Base-by-base conservation (phyloP, 305 asterid species). In the Ilex paraguariensis region DNA sequence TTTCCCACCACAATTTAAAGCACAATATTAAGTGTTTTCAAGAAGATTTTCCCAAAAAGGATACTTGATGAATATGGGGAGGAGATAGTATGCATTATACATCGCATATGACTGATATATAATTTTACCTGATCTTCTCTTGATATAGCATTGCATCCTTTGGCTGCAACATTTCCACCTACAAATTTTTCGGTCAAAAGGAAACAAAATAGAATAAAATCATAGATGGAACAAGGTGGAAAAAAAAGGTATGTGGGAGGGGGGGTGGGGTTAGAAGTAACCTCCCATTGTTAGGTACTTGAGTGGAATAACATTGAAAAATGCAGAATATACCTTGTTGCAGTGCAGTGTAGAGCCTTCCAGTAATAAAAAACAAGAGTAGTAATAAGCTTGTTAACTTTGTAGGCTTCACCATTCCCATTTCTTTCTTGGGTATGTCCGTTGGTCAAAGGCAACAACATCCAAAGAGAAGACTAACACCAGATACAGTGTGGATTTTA, bases 401-500 rank as follows among this genome's bases (percentile, higher is more conserved):
- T 40, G 33, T 46, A 56, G 62, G 63, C 51, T 36, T 3, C 61
- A 57, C 9, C 62, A 56, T 65, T 61, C 0, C 46, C 65, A 3
- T 57, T 62, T 46, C 31, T 56, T 17, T 50, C 45, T 59, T 15
- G 31, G 49, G 75, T 70, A 66, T 65, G 69, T 65, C 14, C 56
- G 69, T 65, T 57, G 74, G 46, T 76, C 65, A 71, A 64, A 77
- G 62, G 28, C 28, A 21, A 21, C 28, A 21, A 68, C 55, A 74
- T 51, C 74, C 63, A 73, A 64, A 77, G 65, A 68, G 85, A 77
- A 65, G 77, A 66, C 56, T 56, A 40, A 16, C 30, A 58, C 57
- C 21, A 65, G 62, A 54, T 57, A 40, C 11, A 69, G 73, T 46
- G 66, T 72, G 73, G 78, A 65, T 63, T 80, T 78, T 81, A 83